Evolutionary conservation across 306 rosid species (phyloP).

Genomic region (Lagenaria siceraria): DNA sequence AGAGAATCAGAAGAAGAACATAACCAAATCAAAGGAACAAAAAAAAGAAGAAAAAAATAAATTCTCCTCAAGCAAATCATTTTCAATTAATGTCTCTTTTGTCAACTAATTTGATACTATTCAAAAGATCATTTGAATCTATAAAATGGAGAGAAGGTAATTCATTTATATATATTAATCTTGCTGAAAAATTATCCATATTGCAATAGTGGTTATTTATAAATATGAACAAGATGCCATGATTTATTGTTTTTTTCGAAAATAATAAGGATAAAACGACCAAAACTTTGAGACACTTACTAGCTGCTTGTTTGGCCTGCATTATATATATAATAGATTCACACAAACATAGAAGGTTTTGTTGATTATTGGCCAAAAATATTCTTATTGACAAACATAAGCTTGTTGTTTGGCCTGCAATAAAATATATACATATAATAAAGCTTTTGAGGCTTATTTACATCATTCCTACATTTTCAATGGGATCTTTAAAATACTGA

Average conservation of each 20-base stretch:
- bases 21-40: background rate
- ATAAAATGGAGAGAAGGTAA: background rate
- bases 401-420: constrained; percentile 1
- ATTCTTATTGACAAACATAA: background rate
- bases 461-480: background rate
- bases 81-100: background rate
- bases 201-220: background rate
- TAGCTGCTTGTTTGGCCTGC: background rate
- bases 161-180: background rate
- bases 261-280: background rate
- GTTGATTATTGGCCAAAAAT: background rate
- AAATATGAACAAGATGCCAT: background rate
- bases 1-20: background rate
- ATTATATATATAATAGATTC: background rate
- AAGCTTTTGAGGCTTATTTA: background rate
- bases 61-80: background rate
- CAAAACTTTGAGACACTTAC: background rate
- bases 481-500: background rate
- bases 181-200: background rate
- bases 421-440: background rate
- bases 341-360: background rate
- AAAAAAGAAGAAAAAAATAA: background rate
- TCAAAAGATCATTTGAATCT: background rate
- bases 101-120: background rate
- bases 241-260: background rate